Conservation (phyloP, 179 eudicot species). For the Beta lomatogona region DNA sequence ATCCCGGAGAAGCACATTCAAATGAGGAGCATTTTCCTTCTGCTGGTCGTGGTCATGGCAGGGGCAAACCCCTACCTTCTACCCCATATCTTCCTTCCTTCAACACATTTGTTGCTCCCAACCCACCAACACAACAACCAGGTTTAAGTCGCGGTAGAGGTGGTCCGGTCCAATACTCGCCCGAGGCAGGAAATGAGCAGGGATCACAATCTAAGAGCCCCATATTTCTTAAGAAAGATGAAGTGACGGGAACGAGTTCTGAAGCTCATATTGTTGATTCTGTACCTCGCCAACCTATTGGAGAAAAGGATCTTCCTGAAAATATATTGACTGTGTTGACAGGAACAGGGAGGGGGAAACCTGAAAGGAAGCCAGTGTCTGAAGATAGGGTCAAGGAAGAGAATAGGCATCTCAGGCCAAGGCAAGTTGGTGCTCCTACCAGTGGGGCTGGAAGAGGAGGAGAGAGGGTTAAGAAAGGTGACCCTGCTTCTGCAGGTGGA, state of each 20-base stretch:
- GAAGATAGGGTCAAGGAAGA: conserved; percentile 38
- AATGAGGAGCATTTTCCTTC: conserved; percentile 28
- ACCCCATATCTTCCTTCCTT: conserved; percentile 38
- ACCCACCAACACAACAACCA: conserved; percentile 21
- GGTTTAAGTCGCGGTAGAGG: conserved; percentile 30
- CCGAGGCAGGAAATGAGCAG: conserved; percentile 10
- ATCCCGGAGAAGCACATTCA: conserved; percentile 22
- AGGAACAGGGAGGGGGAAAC: conserved; percentile 67
- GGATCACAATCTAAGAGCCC: conserved; percentile 40
- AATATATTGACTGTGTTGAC: conserved; percentile 35
- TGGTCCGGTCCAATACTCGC: conserved; percentile 7
- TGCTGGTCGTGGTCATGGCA: conserved; percentile 62
- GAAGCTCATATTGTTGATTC: conserved; percentile 27
- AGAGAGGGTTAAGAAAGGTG: conserved; percentile 22
- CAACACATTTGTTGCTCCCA: conserved; percentile 32
- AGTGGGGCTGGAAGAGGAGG: conserved; percentile 16
- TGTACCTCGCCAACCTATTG: conserved; percentile 28
- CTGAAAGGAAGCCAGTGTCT: conserved; percentile 17
- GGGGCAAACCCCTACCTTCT: conserved; percentile 51
- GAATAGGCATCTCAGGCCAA: conserved; percentile 59
- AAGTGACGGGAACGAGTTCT: conserved; percentile 17
- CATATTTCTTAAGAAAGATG: conserved; percentile 43
- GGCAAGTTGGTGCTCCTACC: conserved; percentile 16
- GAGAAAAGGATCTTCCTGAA: conserved; percentile 32
- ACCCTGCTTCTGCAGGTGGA: conserved; percentile 18